A percentile compares a stretch with the other conserved stretches of the same genome.
Evolutionary conservation across 345 rosid species (phyloP).

Genomic region (Viola odorata): DNA sequence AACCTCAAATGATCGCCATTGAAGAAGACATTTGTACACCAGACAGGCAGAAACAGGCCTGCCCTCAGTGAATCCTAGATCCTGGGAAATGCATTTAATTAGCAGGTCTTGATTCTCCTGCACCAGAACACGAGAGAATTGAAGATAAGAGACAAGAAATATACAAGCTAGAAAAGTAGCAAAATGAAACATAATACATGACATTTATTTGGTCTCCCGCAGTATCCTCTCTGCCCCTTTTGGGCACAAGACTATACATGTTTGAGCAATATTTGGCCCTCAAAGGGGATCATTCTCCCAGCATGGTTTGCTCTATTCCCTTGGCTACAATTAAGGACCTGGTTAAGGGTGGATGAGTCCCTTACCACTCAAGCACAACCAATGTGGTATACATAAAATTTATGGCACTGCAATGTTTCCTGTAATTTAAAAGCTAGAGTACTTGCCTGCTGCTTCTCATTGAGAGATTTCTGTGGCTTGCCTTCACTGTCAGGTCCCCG

Average conservation of each 20-base stretch:
- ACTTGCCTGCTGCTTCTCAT: constrained; percentile 86
- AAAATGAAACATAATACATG: neutral
- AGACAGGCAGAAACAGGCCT: constrained; percentile 91
- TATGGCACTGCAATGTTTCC: neutral
- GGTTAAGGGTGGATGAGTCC: too few species aligned
- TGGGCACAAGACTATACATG: too few species aligned
- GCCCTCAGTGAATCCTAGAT: constrained; percentile 74
- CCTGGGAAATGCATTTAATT: constrained; percentile 75
- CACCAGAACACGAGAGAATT: constrained; percentile 8
- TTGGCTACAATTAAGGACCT: too few species aligned
- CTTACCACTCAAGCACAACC: too few species aligned
- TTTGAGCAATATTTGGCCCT: too few species aligned
- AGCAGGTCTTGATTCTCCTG: constrained; percentile 87
- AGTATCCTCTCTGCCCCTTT: too few species aligned
- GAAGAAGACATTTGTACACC: constrained; percentile 81
- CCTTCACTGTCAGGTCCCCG: constrained; percentile 88
- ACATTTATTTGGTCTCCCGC: neutral
- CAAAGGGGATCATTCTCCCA: too few species aligned
- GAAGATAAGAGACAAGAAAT: neutral
- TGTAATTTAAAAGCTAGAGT: neutral
- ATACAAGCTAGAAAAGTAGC: neutral
- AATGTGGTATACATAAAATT: neutral
- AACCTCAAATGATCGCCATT: constrained; percentile 94
- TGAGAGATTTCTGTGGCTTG: constrained; percentile 87
- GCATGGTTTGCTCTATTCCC: too few species aligned